Evolutionary conservation across 768 basidiomycete species (phyloP), one percentile per base, ranked within the genome.

Genomic region (Suillus variegatus): DNA sequence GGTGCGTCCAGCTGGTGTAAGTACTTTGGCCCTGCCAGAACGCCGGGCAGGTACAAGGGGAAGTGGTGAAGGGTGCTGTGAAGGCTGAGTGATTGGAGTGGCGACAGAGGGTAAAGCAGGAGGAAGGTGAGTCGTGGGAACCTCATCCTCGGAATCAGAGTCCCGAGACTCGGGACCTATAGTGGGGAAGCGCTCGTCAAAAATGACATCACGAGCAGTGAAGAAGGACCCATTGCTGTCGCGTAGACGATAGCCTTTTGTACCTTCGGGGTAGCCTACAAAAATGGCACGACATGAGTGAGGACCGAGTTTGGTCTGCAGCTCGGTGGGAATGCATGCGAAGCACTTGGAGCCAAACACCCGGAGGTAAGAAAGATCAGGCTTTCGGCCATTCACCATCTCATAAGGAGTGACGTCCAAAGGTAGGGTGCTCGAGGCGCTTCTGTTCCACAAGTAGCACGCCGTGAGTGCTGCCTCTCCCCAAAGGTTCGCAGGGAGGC

Each of bases 321-420:
- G 54, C 4, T 71, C 41, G 0, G 70, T 38, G 5, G 67, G 66
- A 14, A 66, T 51, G 7, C 35, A 36, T 13, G 67, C 66, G 36
- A 67, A 65, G 28, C 70, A 71, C 0, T 25, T 13, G 1, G 66
- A 69, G 0, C 75, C 68, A 40, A 75, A 68, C 2, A 68, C 67
- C 4, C 67, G 12, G 0, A 68, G 38, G 57, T 68, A 62, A 0
- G 65, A 61, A 2, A 68, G 20, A 44, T 64, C 52, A 0, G 65
- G 67, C 28, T 64, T 63, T 1, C n/a, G 38, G 0, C 65, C 67
- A 68, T 68, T 61, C 41, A 61, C 28, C 3, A 68, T 9, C 16
- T 66, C 57, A 36, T 61, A 64, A 0, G 67, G 57, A 0, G 32
- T 68, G 8, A 4, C 0, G 0, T n/a, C 44, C 0, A n/a, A 13